Percentiles rank a stretch among this genome's conserved stretches.
phyloP scores from a whole-genome alignment of 257 asterid species.

The Solanum pimpinellifolium region DNA sequence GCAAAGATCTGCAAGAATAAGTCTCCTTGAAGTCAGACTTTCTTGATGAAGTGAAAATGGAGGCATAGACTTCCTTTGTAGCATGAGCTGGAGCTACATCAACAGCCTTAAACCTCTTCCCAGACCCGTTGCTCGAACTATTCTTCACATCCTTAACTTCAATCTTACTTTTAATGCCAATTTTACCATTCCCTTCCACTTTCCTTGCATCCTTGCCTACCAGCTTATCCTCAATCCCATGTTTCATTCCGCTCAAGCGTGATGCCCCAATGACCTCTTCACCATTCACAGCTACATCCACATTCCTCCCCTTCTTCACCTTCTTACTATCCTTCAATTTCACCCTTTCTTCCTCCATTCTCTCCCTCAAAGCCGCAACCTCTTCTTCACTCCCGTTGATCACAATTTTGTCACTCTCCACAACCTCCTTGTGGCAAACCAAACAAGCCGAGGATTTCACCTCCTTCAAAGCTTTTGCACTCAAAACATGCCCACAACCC shows the following conservation, averaged over 20 bases:
- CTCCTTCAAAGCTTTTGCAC: constrained; percentile 86
- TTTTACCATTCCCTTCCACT: constrained; percentile 9
- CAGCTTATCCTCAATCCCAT: constrained; percentile 32
- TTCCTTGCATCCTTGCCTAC: constrained; percentile 2
- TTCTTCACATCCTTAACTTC: constrained; percentile 7
- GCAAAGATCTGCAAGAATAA: constrained; percentile 70
- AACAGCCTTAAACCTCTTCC: constrained; percentile 55
- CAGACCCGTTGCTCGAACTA: constrained; percentile 15
- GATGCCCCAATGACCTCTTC: constrained; percentile 23
- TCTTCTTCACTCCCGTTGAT: constrained; percentile 87
- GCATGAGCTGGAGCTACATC: constrained; percentile 60
- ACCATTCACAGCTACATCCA: constrained; percentile 9
- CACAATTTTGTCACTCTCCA: constrained; percentile 57
- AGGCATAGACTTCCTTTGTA: constrained; percentile 58
- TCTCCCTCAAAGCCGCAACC: constrained; percentile 60
- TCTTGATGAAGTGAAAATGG: constrained; percentile 79
- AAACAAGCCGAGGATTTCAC: constrained; percentile 65
- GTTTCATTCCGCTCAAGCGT: constrained; percentile 50
- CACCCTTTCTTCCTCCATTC: constrained; percentile 45
- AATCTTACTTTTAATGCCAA: constrained; percentile 13
- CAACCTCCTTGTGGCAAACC: constrained; percentile 67
- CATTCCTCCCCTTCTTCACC: background rate
- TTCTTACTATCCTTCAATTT: constrained; percentile 41
- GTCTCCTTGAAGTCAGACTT: constrained; percentile 84
- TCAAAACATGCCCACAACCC: constrained; percentile 80